These are phyloP conservation scores for Passalora sequoiae DNA, from an alignment of 2,329 filamentous ascomycete species.

Conservation along the genomic window DNA sequence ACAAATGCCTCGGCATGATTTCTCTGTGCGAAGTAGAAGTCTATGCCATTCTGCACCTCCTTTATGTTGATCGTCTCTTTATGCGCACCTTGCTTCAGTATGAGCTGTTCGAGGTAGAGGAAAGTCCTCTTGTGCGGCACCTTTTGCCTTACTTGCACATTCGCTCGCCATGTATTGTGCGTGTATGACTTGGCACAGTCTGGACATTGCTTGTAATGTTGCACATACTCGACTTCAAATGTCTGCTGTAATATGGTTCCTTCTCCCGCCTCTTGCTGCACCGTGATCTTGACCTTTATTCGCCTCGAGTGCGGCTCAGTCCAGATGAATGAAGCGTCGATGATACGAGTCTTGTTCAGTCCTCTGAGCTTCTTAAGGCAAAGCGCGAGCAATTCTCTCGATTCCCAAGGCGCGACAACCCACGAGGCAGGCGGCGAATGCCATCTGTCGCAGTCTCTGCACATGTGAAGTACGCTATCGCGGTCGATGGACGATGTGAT, in stretches of 20 bases:
- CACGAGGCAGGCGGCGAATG: conserved; percentile 79
- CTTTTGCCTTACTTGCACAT: conserved; percentile 93
- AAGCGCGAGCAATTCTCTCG: conserved; percentile 83
- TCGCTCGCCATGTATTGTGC: conserved; percentile 89
- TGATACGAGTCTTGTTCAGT: conserved; percentile 83
- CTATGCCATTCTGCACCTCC: conserved; percentile 89
- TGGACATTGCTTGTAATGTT: conserved; percentile 87
- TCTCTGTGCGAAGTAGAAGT: conserved; percentile 86
- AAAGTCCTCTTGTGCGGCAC: conserved; percentile 90
- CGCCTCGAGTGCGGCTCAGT: conserved; percentile 93
- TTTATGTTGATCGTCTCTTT: conserved; percentile 96
- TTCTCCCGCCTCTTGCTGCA: conserved; percentile 67
- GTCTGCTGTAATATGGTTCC: conserved; percentile 78
- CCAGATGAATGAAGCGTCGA: conserved; percentile 96
- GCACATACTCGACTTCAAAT: conserved; percentile 89
- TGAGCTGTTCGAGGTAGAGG: conserved; percentile 82
- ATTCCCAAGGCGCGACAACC: conserved; percentile 80
- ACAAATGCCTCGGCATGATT: conserved; percentile 92
- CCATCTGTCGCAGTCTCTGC: conserved; percentile 92
- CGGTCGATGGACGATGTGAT: conserved; percentile 87
- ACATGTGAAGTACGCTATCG: conserved; percentile 85
- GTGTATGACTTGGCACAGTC: conserved; percentile 96
- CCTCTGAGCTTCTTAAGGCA: conserved; percentile 85
- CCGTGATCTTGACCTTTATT: conserved; percentile 90
- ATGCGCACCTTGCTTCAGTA: conserved; percentile 89